Evolutionary conservation across 176 grass and related monocot genomes (phyloP), one percentile per base, ranked within the genome.

Genomic region (Hsuehochloa calcarea): DNA sequence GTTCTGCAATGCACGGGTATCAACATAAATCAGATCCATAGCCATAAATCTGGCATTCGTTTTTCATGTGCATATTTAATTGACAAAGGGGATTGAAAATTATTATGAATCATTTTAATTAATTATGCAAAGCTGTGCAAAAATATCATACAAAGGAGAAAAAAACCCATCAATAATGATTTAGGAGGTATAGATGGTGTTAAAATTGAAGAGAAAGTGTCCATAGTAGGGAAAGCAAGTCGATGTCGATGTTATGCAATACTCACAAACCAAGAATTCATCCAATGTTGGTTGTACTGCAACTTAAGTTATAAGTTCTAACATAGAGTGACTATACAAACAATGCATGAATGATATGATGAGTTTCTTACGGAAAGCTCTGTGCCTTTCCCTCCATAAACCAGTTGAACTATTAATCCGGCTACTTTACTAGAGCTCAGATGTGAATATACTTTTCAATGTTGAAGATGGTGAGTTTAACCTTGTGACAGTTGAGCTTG

Each of bases 21-120:
- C 27, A 23, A 23, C 77, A 17, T 75, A 75, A 23, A 70, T 41
- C 31, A 70, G 82, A 85, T 82, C 51, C 37, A 44, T 75, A 43
- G 8, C 29, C 22, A 35, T 35, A 56, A 38, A n/a, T 23, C 39
- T 72, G 43, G 17, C 4, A 70, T 59, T 69, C 1, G 22, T 44
- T 60, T 59, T 59, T 19, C 11, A 82, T 81, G 13, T 40, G 38
- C 13, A 11, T 31, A 44, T 81, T 56, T 46, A 58, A 66, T 35
- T 81, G 68, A 81, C 6, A 3, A 45, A 49, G 26, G 26, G 25
- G 10, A 35, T 15, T 22, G 7, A 68, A 20, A 68, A 50, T 50
- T 50, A 50, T 50, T 5, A 16, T 50, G 14, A 50, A 39, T 69
- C 15, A 34, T 34, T 34, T 19, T 61, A 8, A 17, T 25, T 84